Conservation (phyloP, 2,329 filamentous ascomycete species). For the Hypomyces rosellus region DNA sequence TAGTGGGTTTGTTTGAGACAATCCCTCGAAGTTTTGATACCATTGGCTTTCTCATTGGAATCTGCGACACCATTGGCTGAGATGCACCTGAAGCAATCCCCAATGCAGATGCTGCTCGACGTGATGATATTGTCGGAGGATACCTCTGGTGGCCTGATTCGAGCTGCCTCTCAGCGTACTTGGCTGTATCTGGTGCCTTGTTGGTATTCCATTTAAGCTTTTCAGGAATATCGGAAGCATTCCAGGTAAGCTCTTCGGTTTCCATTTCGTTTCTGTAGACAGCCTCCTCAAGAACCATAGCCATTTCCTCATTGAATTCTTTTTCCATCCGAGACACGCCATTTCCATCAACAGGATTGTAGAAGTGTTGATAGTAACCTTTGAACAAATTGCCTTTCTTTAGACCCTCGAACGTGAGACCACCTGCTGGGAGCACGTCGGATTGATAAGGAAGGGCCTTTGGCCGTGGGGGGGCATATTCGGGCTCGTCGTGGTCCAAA, state of each 20-base stretch:
- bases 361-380: conserved; percentile 56
- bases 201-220: neutral
- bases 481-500: conserved; percentile 63
- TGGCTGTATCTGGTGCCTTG: neutral
- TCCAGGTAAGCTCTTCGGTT: conserved; percentile 57
- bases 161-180: neutral
- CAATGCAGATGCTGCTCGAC: conserved; percentile 48
- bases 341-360: conserved; percentile 59
- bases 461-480: conserved; percentile 78
- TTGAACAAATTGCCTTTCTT: conserved; percentile 54
- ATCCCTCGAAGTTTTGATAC: conserved; percentile 25
- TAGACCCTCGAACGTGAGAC: conserved; percentile 50
- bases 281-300: conserved; percentile 46
- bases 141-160: conserved; percentile 15
- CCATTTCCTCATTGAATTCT: conserved; percentile 50
- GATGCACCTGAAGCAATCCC: conserved; percentile 27
- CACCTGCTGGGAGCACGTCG: conserved; percentile 56
- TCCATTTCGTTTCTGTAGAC: conserved; percentile 63
- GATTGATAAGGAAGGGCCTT: conserved; percentile 62
- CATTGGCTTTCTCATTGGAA: conserved; percentile 20
- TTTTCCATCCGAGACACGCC: conserved; percentile 58
- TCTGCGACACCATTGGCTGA: neutral
- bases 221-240: conserved; percentile 49
- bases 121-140: conserved; percentile 33
- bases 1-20: conserved; percentile 32